Base-by-base conservation (phyloP, 2,329 filamentous ascomycete genomes). In the Aspergillus costaricaensis region DNA sequence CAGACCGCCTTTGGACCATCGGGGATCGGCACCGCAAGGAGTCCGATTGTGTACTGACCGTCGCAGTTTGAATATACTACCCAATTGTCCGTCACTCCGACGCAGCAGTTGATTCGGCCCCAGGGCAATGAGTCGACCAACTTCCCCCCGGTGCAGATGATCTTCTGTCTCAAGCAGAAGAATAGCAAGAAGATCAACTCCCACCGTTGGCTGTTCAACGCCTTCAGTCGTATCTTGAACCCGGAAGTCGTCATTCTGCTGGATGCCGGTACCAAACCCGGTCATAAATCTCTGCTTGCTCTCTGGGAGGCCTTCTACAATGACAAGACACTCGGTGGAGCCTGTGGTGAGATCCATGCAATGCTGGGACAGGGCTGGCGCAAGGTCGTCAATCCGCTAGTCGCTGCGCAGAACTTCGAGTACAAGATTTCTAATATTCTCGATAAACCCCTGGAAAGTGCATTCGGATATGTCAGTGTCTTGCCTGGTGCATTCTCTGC, bases 111-210 rank as follows among this genome's bases (percentile, higher is more conserved):
- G 59, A 96, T 98, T 73, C 91, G 94, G 30, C 95, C 95, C 4
- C 88, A 89, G 57, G 92, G 96, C 69, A 92, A 96, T 70, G 88
- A 89, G 72, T 84, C 91, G 10, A 88, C 86, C 70, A 97, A 92
- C 5, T 85, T 99, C 43, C 94, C 95, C 2, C 95, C 95, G 0
- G 94, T 98, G 27, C 95, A 99, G 84, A 96, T 98, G 88, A 97
- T 99, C 77, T 98, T 99, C 83, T 99, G 95, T 75, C 79, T 99
- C 78, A 99, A 99, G 85, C 91, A 96, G 77, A 93, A 96, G 86
- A 99, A 99, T 84, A 96, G 85, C 82, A 98, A 99, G 85, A 99
- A 99, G 87, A 99, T 99, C 82, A 99, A 99, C 82, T 98, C 95
- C 32, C 95, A 99, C 78, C 86, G 95, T 82, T 99, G 95, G 95